Conservation (phyloP, 257 asterid species). For the Ocimum tenuiflorum region DNA sequence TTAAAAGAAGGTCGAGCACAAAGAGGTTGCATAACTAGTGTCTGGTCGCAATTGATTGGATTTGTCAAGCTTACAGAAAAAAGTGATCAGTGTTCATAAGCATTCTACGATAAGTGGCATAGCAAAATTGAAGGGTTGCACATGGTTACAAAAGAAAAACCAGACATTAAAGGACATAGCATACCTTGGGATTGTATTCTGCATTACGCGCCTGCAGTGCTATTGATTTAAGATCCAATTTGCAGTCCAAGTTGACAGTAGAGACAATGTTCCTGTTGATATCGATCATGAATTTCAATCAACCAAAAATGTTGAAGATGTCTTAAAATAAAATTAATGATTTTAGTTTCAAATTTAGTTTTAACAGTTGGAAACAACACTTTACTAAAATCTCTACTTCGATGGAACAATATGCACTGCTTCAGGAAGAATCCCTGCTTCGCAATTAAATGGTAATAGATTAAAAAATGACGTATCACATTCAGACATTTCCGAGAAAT, state of each 20-base stretch:
- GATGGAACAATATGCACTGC: background rate
- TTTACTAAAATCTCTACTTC: background rate
- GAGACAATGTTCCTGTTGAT: constrained; percentile 88
- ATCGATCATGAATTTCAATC: background rate
- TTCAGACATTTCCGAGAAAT: background rate
- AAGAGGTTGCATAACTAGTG: background rate
- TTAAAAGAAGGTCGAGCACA: background rate
- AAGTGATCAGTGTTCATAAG: background rate
- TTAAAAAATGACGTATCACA: background rate
- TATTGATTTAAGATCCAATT: constrained; percentile 81
- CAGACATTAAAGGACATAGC: background rate
- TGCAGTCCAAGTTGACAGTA: constrained; percentile 84
- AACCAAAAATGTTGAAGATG: background rate
- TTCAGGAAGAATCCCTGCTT: background rate
- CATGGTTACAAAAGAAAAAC: background rate
- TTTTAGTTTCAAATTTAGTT: too few species aligned
- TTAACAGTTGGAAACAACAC: background rate
- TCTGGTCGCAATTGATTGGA: background rate
- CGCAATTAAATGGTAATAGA: background rate
- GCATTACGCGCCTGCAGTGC: constrained; percentile 93
- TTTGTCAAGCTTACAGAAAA: background rate
- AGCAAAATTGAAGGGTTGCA: too few species aligned
- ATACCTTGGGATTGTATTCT: constrained; percentile 88
- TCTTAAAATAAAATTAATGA: too few species aligned
- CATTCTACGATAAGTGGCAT: background rate